phyloP scores from a whole-genome alignment of 306 rosid species.

The Prunus armeniaca region DNA sequence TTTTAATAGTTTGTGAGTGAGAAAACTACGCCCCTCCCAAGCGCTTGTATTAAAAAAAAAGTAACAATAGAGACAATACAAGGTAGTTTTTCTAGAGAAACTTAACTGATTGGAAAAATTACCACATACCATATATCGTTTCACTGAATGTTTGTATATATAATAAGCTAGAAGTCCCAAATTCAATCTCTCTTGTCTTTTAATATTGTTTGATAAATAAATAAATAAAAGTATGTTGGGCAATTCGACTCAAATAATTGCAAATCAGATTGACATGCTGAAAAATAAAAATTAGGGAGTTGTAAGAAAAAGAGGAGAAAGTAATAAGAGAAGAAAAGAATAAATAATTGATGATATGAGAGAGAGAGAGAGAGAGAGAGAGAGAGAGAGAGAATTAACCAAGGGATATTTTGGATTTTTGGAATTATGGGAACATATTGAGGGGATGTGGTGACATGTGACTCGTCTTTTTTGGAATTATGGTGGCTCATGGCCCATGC shows the following conservation, averaged over 20 bases:
- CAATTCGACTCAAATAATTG: no score
- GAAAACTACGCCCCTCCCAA: no score
- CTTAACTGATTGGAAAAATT: background rate
- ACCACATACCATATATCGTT: background rate
- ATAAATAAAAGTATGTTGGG: no score
- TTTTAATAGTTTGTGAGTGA: no score
- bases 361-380: background rate
- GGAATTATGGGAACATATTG: slow-evolving; percentile 39
- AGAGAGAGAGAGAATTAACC: background rate
- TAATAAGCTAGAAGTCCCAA: background rate
- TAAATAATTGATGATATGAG: background rate
- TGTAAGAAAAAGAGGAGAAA: background rate
- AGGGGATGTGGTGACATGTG: slow-evolving; percentile 66
- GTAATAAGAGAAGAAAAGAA: background rate
- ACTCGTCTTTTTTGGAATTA: slow-evolving; percentile 44
- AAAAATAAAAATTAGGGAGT: background rate
- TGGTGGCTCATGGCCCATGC: slow-evolving; percentile 54
- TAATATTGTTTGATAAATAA: background rate
- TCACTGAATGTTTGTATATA: background rate
- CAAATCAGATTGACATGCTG: background rate
- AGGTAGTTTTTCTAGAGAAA: background rate
- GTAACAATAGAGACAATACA: no score
- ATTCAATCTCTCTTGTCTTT: background rate
- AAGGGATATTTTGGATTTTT: slow-evolving; percentile 1
- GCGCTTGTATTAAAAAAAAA: no score